Conservation (phyloP, 1,139 yeast species). For the Magnusiomyces ingens region DNA sequence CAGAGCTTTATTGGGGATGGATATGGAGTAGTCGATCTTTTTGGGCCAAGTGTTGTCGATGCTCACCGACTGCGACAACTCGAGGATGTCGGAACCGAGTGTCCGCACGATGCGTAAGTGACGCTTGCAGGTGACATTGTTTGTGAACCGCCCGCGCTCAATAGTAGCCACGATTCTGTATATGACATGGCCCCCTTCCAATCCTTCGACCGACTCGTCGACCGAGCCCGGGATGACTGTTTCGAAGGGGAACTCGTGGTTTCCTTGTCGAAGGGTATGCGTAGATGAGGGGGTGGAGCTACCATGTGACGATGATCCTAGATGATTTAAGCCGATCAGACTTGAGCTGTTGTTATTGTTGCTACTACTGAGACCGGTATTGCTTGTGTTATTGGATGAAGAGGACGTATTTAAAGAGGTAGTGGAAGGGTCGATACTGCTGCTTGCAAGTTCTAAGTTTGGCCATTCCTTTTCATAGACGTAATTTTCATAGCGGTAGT, state of each 20-base stretch:
- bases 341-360: conserved; percentile 1
- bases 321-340: too few species aligned
- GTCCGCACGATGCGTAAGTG: conserved; percentile 84
- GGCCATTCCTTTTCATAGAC: conserved; percentile 78
- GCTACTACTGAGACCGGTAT: not conserved
- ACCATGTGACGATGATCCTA: too few species aligned
- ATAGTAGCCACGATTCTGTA: conserved; percentile 74
- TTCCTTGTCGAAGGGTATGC: conserved; percentile 52
- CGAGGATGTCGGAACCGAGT: conserved; percentile 78
- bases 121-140: conserved; percentile 57
- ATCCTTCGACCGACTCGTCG: conserved; percentile 86
- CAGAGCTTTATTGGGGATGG: conserved; percentile 80
- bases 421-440: conserved; percentile 5
- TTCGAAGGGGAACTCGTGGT: conserved; percentile 86
- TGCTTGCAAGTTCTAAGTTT: conserved; percentile 42
- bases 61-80: conserved; percentile 83
- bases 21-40: conserved; percentile 83
- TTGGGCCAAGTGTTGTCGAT: conserved; percentile 96
- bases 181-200: conserved; percentile 75
- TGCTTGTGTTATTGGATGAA: not conserved
- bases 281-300: conserved; percentile 12
- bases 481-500: conserved; percentile 53
- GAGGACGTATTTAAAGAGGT: not conserved
- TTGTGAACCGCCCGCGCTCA: conserved; percentile 75
- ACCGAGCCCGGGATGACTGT: conserved; percentile 78